A percentile compares a stretch with the other conserved stretches of the same genome.
Evolutionary conservation across 495 filamentous ascomycete genomes (phyloP).

Genomic region (Aspergillus taichungensis): DNA sequence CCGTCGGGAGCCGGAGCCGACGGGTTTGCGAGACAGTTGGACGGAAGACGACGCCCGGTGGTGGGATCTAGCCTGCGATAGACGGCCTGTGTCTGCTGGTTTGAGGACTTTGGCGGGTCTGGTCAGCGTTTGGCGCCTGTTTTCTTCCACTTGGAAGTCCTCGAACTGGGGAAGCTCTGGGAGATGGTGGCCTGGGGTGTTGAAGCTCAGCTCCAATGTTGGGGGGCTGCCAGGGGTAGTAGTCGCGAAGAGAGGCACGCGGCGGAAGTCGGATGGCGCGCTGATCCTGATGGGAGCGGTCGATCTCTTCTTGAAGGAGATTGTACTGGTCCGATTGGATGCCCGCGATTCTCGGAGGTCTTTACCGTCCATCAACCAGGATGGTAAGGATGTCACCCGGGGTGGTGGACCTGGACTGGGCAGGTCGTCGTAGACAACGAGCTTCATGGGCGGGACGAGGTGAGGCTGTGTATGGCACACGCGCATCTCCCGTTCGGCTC

Average conservation of each 20-base stretch:
- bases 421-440: constrained; percentile 31
- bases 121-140: constrained; percentile 11
- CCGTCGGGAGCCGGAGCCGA: constrained; percentile 27
- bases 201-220: constrained; percentile 70
- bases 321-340: constrained; percentile 40
- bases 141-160: constrained; percentile 19
- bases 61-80: constrained; percentile 16
- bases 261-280: constrained; percentile 45
- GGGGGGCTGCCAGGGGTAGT: constrained; percentile 38
- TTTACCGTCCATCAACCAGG: constrained; percentile 33
- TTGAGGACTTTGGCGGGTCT: constrained; percentile 23
- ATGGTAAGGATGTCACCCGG: constrained; percentile 25
- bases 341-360: constrained; percentile 37
- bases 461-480: constrained; percentile 43
- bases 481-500: constrained; percentile 37
- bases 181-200: constrained; percentile 54
- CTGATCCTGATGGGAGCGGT: constrained; percentile 38
- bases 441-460: constrained; percentile 39
- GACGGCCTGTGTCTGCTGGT: constrained; percentile 10
- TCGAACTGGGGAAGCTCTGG: constrained; percentile 47
- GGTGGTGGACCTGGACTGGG: constrained; percentile 24
- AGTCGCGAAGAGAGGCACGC: constrained; percentile 32
- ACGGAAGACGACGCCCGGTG: constrained; percentile 22
- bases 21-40: constrained; percentile 32
- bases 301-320: constrained; percentile 38